These are phyloP conservation scores for Lachancea dasiensis DNA, from an alignment of 805 yeast genomes.

Conservation along the genomic window DNA sequence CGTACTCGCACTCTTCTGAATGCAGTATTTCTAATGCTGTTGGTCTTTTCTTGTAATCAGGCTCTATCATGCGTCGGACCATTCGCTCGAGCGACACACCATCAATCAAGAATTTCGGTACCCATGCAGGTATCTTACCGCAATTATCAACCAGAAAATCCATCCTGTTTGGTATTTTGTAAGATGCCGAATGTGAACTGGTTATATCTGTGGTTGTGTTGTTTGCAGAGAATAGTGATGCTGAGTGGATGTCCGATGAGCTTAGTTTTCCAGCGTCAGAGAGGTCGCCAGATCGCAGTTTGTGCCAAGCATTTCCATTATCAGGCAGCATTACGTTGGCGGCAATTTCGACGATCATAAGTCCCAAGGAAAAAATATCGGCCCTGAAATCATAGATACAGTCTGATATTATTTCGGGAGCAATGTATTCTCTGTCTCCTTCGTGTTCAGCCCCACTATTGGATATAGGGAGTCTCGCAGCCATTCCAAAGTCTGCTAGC, in stretches of 20 bases:
- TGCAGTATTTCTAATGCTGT: constrained; percentile 65
- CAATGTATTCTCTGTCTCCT: constrained; percentile 96
- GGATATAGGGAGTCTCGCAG: constrained; percentile 71
- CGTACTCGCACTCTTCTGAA: constrained; percentile 66
- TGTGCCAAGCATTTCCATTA: constrained; percentile 95
- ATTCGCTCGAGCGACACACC: constrained; percentile 68
- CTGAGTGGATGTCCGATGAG: constrained; percentile 53
- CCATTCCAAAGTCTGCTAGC: constrained; percentile 96
- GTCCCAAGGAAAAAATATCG: constrained; percentile 89
- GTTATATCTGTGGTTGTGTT: constrained; percentile 28
- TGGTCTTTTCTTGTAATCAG: constrained; percentile 77
- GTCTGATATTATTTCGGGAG: constrained; percentile 85
- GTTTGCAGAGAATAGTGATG: constrained; percentile 27
- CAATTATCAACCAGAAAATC: constrained; percentile 4
- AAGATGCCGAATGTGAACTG: constrained; percentile 21
- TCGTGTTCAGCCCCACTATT: constrained; percentile 71
- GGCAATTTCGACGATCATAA: constrained; percentile 90
- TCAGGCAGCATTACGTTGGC: constrained; percentile 94
- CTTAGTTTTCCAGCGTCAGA: constrained; percentile 89
- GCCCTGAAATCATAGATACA: constrained; percentile 87
- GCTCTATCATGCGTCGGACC: constrained; percentile 86
- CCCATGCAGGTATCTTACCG: constrained; percentile 64
- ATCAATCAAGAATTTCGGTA: constrained; percentile 76
- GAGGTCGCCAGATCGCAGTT: constrained; percentile 87
- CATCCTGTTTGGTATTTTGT: constrained; percentile 12